Evolutionary conservation across 2,329 filamentous ascomycete genomes (phyloP), one percentile per base, ranked within the genome.

Genomic region (Monilinia fructigena): DNA sequence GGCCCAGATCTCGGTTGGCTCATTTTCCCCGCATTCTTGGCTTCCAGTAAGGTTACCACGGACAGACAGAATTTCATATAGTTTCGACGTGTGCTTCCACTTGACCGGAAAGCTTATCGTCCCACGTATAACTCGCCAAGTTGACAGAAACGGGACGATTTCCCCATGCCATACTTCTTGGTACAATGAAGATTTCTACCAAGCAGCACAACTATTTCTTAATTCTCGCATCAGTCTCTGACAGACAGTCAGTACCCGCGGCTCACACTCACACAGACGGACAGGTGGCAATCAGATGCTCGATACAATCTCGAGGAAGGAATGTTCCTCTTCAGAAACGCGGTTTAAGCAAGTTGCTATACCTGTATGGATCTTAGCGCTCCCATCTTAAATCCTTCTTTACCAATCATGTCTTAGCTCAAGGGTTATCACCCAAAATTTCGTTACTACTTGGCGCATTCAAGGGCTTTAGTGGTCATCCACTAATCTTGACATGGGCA

Each of bases 401-500:
- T 5, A 42, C 60, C 18, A 42, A 14, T 28, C 18, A 54, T 35
- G 31, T 55, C 2, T 18, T 63, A 31, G 26, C 35, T 31, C 35
- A 42, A 42, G 8, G 31, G 3, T 23, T 40, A 10, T 31, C 23
- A 28, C 26, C 35, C 16, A 23, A 62, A 18, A 28, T 4, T 31
- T 62, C 12, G 31, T 18, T 40, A 3, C 3, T 20, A 16, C 59
- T 54, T 18, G 12, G 16, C 3, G 14, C 12, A 16, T 4, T 10
- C 35, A 28, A 20, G n/a, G 48, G 48, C 31, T 62, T 53, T 62
- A 26, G 58, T 60, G 58, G 20, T 50, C 58, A 38, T 26, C 31
- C 28, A 50, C 58, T 60, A 60, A 48, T 4, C 58, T 38, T 14
- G 31, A 42, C 8, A 3, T 42, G 35, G 47, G 54, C 7, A 42